Evolutionary conservation across 1,139 yeast genomes (phyloP).

Genomic region (Candida mesenterica): DNA sequence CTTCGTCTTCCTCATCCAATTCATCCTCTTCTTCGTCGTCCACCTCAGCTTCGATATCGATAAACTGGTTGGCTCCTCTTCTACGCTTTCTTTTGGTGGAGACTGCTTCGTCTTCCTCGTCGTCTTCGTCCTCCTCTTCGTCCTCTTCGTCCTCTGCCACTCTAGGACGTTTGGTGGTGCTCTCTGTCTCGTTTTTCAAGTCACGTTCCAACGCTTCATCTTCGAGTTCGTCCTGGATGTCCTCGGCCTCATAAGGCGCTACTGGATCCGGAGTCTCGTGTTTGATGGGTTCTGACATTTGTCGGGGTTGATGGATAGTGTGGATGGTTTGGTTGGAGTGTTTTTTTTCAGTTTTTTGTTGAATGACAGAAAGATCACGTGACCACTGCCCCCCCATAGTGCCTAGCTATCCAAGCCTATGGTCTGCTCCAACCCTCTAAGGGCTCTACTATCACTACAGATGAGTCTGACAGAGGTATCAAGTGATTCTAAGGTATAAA

Average conservation of each 20-base stretch:
- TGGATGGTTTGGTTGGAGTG: too few species aligned
- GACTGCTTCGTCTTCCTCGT: constrained; percentile 53
- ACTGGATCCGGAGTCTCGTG: neutral
- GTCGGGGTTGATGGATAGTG: too few species aligned
- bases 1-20: constrained; percentile 83
- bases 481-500: too few species aligned
- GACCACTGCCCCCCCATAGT: too few species aligned
- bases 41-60: constrained; percentile 99
- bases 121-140: constrained; percentile 63
- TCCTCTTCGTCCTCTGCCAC: constrained; percentile 36
- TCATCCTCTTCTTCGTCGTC: constrained; percentile 97
- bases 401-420: too few species aligned
- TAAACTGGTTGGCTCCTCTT: constrained; percentile 80
- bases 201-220: constrained; percentile 11
- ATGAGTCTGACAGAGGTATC: too few species aligned
- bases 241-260: neutral
- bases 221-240: constrained; percentile 11
- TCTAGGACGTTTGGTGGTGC: constrained; percentile 11
- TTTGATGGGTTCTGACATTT: constrained; percentile 1
- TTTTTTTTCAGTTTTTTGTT: constrained; percentile 1
- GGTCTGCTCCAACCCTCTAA: too few species aligned
- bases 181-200: constrained; percentile 6
- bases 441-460: too few species aligned
- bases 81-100: constrained; percentile 60
- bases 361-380: constrained; percentile 1